Conservation (phyloP, 768 basidiomycete species). For the Paxillus involutus region DNA sequence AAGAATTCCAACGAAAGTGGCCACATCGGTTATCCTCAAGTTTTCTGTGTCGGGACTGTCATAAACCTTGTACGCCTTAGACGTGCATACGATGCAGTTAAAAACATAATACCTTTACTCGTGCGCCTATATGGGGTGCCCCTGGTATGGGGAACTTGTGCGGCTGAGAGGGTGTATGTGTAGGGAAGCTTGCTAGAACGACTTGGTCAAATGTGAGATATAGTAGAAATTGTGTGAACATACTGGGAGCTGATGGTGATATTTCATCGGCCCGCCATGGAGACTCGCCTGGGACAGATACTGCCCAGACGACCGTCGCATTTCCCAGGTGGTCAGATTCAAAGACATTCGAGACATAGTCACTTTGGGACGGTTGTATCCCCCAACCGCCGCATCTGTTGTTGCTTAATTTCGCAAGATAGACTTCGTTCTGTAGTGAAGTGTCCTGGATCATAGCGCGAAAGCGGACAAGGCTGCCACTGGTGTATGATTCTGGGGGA, state of each 20-base stretch:
- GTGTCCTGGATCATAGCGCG: slow-evolving; percentile 84
- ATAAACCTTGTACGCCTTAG: slow-evolving; percentile 51
- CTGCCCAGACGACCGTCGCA: slow-evolving; percentile 67
- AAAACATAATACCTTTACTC: slow-evolving; percentile 56
- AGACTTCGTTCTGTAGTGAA: slow-evolving; percentile 70
- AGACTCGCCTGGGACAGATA: slow-evolving; percentile 69
- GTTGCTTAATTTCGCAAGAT: slow-evolving; percentile 48
- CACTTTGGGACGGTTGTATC: slow-evolving; percentile 36
- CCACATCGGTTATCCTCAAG: slow-evolving; percentile 60
- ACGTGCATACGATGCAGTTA: neutral
- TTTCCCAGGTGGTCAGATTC: slow-evolving; percentile 59
- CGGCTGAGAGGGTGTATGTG: slow-evolving; percentile 31
- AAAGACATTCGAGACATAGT: slow-evolving; percentile 18
- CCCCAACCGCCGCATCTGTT: slow-evolving; percentile 77
- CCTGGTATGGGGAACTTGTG: slow-evolving; percentile 68
- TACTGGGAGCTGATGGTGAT: slow-evolving; percentile 18
- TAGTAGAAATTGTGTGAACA: slow-evolving; percentile 10
- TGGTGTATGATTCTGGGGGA: slow-evolving; percentile 49
- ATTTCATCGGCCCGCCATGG: slow-evolving; percentile 49
- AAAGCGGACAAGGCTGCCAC: slow-evolving; percentile 67
- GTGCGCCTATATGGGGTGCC: slow-evolving; percentile 61
- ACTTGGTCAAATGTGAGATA: neutral
- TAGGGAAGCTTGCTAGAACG: slow-evolving; percentile 22
- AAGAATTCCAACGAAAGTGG: slow-evolving; percentile 74
- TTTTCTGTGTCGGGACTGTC: slow-evolving; percentile 41